Conservation (phyloP, 805 yeast genomes). For the Cyberlindnera bimundalis region DNA sequence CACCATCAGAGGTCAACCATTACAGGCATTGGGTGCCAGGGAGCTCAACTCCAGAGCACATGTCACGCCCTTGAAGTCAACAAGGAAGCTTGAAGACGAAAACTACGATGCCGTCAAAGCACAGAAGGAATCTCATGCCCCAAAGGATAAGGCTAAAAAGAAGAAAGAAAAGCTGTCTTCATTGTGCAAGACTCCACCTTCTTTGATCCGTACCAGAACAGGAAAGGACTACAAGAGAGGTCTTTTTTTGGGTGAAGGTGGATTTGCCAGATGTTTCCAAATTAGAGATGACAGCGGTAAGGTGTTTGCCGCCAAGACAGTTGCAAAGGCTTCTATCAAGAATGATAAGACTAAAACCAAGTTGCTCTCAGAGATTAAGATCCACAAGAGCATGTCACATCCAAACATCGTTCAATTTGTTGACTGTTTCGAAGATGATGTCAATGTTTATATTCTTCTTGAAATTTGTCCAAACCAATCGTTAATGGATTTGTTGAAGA, state of each 20-base stretch:
- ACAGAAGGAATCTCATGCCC: slow-evolving; percentile 20
- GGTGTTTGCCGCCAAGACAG: slow-evolving; percentile 93
- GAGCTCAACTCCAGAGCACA: slow-evolving; percentile 33
- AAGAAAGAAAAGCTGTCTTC: slow-evolving; percentile 88
- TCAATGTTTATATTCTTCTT: slow-evolving; percentile 85
- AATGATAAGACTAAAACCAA: slow-evolving; percentile 83
- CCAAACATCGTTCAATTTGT: slow-evolving; percentile 87
- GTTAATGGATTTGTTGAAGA: slow-evolving; percentile 84
- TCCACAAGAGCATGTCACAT: slow-evolving; percentile 87
- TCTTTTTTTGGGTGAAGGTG: slow-evolving; percentile 92
- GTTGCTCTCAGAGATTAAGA: slow-evolving; percentile 88
- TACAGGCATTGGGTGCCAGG: slow-evolving; percentile 35
- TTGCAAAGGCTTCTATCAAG: slow-evolving; percentile 91
- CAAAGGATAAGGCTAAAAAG: slow-evolving; percentile 47
- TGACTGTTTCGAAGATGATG: slow-evolving; percentile 96
- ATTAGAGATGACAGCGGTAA: slow-evolving; percentile 87
- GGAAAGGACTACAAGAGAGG: slow-evolving; percentile 93
- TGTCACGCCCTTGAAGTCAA: slow-evolving; percentile 29
- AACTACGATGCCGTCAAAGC: slow-evolving; percentile 13
- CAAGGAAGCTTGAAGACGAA: slow-evolving; percentile 24
- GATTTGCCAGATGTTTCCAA: slow-evolving; percentile 97
- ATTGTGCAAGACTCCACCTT: slow-evolving; percentile 94
- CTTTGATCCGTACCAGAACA: slow-evolving; percentile 78
- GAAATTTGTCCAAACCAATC: slow-evolving; percentile 96
- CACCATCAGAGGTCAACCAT: slow-evolving; percentile 35